Evolutionary conservation across 1,284 basidiomycete genomes (phyloP).

Genomic region (Pseudozyma tsukubaensis): DNA sequence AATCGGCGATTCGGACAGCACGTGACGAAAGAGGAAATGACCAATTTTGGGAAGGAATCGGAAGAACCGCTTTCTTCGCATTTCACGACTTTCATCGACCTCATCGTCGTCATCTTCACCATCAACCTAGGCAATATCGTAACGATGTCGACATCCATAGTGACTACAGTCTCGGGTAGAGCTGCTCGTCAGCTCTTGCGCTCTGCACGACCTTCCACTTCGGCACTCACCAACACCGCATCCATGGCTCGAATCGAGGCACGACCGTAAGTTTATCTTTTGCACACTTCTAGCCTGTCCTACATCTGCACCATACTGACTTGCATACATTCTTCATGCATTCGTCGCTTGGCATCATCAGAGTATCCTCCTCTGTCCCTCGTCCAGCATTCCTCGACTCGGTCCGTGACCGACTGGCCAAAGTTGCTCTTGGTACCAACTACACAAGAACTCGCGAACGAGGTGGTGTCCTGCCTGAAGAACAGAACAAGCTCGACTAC

Average conservation of each 20-base stretch:
- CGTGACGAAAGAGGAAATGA: constrained; percentile 6
- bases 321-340: background rate
- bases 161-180: constrained; percentile 16
- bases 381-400: constrained; percentile 25
- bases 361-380: constrained; percentile 32
- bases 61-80: constrained; percentile 16
- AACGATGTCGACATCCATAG: constrained; percentile 26
- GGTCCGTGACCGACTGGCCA: constrained; percentile 38
- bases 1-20: background rate
- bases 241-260: constrained; percentile 1
- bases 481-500: constrained; percentile 40
- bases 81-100: background rate
- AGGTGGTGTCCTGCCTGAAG: constrained; percentile 59
- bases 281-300: background rate
- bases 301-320: background rate
- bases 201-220: constrained; percentile 24
- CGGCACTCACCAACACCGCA: constrained; percentile 13
- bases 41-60: constrained; percentile 30
- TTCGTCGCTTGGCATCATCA: constrained; percentile 8
- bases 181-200: constrained; percentile 28
- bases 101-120: background rate
- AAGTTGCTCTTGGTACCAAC: constrained; percentile 37
- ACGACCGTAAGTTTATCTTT: constrained; percentile 22
- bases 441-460: constrained; percentile 33
- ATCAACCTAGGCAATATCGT: background rate